These are phyloP conservation scores for Coniochaeta ligniaria DNA, from an alignment of 2,329 filamentous ascomycete genomes.

Conservation along the genomic window DNA sequence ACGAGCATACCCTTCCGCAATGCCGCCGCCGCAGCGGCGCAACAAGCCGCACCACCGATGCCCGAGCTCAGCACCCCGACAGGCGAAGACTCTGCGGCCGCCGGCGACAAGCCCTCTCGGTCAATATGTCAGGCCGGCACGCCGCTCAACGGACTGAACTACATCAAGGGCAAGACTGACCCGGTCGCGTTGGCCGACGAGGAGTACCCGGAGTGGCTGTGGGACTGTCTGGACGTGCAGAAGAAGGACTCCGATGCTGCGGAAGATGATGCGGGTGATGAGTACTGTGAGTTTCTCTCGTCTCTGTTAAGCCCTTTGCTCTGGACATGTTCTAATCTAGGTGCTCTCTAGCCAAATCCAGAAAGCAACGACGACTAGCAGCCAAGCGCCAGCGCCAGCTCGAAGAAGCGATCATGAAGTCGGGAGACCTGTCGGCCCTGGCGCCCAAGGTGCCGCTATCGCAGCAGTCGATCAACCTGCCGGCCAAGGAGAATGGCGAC, in stretches of 20 bases:
- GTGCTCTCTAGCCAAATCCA: slow-evolving; percentile 62
- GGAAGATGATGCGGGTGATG: slow-evolving; percentile 55
- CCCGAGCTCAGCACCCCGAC: slow-evolving; percentile 22
- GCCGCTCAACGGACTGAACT: slow-evolving; percentile 67
- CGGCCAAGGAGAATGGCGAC: slow-evolving; percentile 36
- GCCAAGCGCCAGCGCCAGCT: slow-evolving; percentile 53
- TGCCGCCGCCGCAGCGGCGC: slow-evolving; percentile 21
- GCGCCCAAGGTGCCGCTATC: slow-evolving; percentile 66
- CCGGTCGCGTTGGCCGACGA: slow-evolving; percentile 67
- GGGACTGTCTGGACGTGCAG: slow-evolving; percentile 60
- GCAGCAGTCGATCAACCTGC: slow-evolving; percentile 72
- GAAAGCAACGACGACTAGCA: slow-evolving; percentile 69
- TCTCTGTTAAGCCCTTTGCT: not conserved
- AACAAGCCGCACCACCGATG: slow-evolving; percentile 7
- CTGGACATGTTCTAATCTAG: not conserved
- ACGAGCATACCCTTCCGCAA: slow-evolving; percentile 24
- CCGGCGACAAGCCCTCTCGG: slow-evolving; percentile 14
- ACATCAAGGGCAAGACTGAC: slow-evolving; percentile 64
- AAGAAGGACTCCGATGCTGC: slow-evolving; percentile 42
- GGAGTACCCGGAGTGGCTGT: slow-evolving; percentile 77
- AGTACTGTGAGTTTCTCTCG: slow-evolving; percentile 62
- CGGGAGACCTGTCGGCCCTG: slow-evolving; percentile 59
- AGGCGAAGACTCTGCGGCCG: slow-evolving; percentile 9
- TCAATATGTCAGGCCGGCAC: slow-evolving; percentile 62
- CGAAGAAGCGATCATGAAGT: slow-evolving; percentile 53